Conservation (phyloP, 1,284 basidiomycete species). For the Thelephora terrestris region DNA sequence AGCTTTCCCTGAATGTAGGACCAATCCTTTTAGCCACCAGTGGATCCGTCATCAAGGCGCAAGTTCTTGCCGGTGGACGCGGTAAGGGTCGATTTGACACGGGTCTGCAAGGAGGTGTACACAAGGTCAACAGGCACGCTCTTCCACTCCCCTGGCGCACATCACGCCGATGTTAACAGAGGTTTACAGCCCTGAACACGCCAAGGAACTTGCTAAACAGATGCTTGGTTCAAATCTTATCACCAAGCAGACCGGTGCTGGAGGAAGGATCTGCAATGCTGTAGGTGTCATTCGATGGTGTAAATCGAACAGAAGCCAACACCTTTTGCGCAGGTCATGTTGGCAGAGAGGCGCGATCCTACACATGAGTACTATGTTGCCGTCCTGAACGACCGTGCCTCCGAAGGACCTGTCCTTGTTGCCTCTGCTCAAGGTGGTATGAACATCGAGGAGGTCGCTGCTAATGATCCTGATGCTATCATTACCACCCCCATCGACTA, state of each 20-base stretch:
- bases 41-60: slow-evolving; percentile 92
- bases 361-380: slow-evolving; percentile 98
- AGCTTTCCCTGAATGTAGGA: slow-evolving; percentile 2
- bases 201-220: slow-evolving; percentile 77
- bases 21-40: slow-evolving; percentile 39
- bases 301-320: slow-evolving; percentile 3
- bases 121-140: slow-evolving; percentile 80
- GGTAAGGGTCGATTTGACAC: slow-evolving; percentile 98
- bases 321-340: slow-evolving; percentile 68
- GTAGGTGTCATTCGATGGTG: slow-evolving; percentile 35
- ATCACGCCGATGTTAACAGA: neutral
- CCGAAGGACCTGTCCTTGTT: slow-evolving; percentile 88
- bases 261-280: slow-evolving; percentile 89
- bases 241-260: slow-evolving; percentile 97
- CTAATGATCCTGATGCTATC: slow-evolving; percentile 91
- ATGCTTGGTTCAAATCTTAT: slow-evolving; percentile 97
- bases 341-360: slow-evolving; percentile 91
- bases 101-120: slow-evolving; percentile 96
- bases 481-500: slow-evolving; percentile 94
- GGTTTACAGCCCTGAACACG: slow-evolving; percentile 69
- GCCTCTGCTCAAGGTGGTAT: slow-evolving; percentile 91
- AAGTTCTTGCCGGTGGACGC: slow-evolving; percentile 96
- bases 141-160: neutral
- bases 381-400: slow-evolving; percentile 89
- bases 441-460: slow-evolving; percentile 99